These are phyloP conservation scores for Heliamphora pulchella DNA, from an alignment of 179 eudicot genomes.

Conservation along the genomic window DNA sequence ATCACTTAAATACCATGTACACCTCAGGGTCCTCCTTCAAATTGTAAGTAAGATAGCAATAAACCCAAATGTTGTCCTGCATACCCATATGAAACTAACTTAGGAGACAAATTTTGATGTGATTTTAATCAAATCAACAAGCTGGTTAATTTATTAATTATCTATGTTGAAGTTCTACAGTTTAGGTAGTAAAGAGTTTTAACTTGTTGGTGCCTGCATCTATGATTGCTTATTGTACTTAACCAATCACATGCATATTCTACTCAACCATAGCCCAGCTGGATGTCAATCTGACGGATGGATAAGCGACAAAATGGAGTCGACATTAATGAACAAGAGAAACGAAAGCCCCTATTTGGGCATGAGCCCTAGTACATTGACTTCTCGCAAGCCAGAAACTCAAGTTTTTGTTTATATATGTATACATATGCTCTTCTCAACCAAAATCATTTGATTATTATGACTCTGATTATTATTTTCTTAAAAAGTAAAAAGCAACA, in stretches of 20 bases:
- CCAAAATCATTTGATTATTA: background rate
- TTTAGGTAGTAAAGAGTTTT: background rate
- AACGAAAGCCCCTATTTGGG: too few relatives aligned
- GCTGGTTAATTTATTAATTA: background rate
- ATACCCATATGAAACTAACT: background rate
- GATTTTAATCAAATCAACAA: background rate
- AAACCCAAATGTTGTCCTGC: background rate
- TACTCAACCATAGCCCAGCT: background rate
- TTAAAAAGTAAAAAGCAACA: constrained; percentile 14
- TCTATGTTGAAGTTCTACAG: background rate
- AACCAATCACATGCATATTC: background rate
- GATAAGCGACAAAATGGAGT: too few relatives aligned
- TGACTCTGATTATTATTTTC: background rate
- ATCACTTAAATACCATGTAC: too few relatives aligned
- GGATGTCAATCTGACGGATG: too few relatives aligned
- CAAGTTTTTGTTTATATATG: background rate
- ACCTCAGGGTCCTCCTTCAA: background rate
- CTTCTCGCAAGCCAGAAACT: too few relatives aligned
- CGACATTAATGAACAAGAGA: too few relatives aligned
- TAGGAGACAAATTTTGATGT: background rate
- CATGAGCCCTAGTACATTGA: too few relatives aligned
- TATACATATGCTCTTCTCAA: background rate
- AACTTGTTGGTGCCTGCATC: background rate
- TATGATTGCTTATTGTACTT: background rate
- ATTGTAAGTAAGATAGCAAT: background rate